Evolutionary conservation across 139 green algal species (phyloP).

Genomic region (Trebouxia sp.): DNA sequence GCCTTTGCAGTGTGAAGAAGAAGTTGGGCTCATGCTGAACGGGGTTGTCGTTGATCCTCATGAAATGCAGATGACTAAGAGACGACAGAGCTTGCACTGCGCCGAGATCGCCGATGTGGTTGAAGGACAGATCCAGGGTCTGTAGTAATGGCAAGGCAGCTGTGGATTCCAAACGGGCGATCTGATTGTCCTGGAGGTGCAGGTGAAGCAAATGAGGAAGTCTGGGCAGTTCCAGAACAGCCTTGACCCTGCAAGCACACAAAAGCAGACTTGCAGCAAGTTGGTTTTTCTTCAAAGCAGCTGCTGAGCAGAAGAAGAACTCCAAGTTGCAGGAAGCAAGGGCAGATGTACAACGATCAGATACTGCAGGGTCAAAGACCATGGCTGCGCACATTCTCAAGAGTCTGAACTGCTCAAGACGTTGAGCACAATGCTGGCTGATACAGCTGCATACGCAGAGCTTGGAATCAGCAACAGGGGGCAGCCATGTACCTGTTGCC

Average conservation of each 20-base stretch:
- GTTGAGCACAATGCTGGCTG: too few relatives aligned
- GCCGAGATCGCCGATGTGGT: not conserved
- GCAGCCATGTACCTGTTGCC: conserved; percentile 24
- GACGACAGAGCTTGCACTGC: not conserved
- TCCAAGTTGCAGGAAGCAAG: too few relatives aligned
- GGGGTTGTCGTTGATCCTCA: conserved; percentile 26
- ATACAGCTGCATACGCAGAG: too few relatives aligned
- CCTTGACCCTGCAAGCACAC: conserved; percentile 14
- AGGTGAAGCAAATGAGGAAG: conserved; percentile 23
- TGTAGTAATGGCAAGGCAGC: not conserved
- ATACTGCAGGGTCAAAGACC: too few relatives aligned
- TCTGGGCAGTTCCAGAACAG: not conserved
- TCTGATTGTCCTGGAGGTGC: conserved; percentile 25
- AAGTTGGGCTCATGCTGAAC: conserved; percentile 2
- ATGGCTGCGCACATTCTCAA: too few relatives aligned
- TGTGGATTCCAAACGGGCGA: not conserved
- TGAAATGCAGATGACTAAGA: not conserved
- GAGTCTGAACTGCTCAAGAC: too few relatives aligned
- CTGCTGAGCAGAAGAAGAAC: too few relatives aligned
- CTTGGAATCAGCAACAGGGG: not conserved
- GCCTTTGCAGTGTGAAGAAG: conserved; percentile 8
- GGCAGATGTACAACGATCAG: too few relatives aligned
- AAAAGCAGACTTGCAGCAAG: not conserved
- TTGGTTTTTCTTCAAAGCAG: not conserved
- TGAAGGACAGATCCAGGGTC: conserved; percentile 29